These are phyloP conservation scores for Diplodia mutila DNA, from an alignment of 2,329 filamentous ascomycete species.

Conservation along the genomic window DNA sequence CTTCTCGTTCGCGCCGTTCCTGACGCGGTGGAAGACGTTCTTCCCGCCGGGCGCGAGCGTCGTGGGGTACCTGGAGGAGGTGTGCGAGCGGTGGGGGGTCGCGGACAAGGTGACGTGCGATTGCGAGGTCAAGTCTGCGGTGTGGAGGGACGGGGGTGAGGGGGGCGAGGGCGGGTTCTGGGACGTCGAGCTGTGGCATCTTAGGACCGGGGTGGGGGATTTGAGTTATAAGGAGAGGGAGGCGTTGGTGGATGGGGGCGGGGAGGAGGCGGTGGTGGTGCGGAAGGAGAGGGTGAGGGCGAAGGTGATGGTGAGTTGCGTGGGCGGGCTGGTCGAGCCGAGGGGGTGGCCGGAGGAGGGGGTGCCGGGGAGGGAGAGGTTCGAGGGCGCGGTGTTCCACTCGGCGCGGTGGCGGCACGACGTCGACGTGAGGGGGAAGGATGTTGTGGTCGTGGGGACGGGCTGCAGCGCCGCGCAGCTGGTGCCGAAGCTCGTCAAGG, in stretches of 20 bases:
- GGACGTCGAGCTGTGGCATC: slow-evolving; percentile 57
- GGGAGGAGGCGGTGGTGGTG: slow-evolving; percentile 53
- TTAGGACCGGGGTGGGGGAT: slow-evolving; percentile 59
- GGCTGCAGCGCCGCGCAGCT: slow-evolving; percentile 63
- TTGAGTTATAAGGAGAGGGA: slow-evolving; percentile 53
- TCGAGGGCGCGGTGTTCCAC: slow-evolving; percentile 61
- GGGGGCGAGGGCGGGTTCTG: slow-evolving; percentile 56
- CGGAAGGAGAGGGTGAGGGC: slow-evolving; percentile 57
- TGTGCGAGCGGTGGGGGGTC: slow-evolving; percentile 57
- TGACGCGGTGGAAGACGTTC: slow-evolving; percentile 55
- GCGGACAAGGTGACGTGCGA: slow-evolving; percentile 63
- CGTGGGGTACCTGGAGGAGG: slow-evolving; percentile 55
- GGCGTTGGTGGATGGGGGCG: slow-evolving; percentile 49
- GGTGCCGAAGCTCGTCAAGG: slow-evolving; percentile 54
- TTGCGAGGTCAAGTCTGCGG: slow-evolving; percentile 57
- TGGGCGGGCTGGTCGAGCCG: slow-evolving; percentile 61
- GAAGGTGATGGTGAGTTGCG: slow-evolving; percentile 59
- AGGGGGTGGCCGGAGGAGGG: slow-evolving; percentile 51
- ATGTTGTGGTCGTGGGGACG: slow-evolving; percentile 62
- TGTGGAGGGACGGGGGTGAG: slow-evolving; percentile 53
- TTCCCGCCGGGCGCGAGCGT: slow-evolving; percentile 56
- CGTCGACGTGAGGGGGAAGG: slow-evolving; percentile 57
- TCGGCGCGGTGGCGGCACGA: slow-evolving; percentile 61
- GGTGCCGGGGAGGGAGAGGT: slow-evolving; percentile 57
- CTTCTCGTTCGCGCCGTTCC: slow-evolving; percentile 58